Percentiles rank a stretch among this genome's conserved stretches.
Conservation (phyloP, 2,329 filamentous ascomycete species). For the Didymella sp. region DNA sequence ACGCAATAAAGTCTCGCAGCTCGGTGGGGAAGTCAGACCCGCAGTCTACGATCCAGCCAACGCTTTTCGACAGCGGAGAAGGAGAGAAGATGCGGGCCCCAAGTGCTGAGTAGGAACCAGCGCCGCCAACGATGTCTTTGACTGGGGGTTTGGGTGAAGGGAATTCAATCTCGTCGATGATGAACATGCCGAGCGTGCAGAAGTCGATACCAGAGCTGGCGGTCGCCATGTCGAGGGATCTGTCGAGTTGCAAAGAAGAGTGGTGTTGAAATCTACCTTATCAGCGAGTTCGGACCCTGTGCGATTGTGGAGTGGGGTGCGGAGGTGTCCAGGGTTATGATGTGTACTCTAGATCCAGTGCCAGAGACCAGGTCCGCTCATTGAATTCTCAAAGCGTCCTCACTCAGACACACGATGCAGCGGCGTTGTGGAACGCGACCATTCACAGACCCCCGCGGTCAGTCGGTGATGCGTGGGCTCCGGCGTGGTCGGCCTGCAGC, state of each 20-base stretch:
- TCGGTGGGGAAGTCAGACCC: constrained; percentile 83
- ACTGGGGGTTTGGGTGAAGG: constrained; percentile 71
- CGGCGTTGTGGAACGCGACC: constrained; percentile 1
- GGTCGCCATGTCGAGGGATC: neutral
- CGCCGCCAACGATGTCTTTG: constrained; percentile 83
- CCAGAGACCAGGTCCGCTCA: neutral
- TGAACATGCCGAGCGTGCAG: constrained; percentile 69
- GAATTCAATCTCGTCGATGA: constrained; percentile 87
- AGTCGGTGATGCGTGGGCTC: constrained; percentile 6
- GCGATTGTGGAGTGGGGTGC: neutral
- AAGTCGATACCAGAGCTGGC: constrained; percentile 56
- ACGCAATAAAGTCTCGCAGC: constrained; percentile 68
- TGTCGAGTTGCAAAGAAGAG: too few relatives aligned
- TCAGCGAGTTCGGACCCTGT: constrained; percentile 3
- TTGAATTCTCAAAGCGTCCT: neutral
- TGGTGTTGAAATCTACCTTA: neutral
- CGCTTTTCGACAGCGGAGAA: constrained; percentile 64
- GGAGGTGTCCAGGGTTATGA: neutral
- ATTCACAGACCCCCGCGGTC: constrained; percentile 17
- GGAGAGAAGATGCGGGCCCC: constrained; percentile 90
- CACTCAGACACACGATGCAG: constrained; percentile 1
- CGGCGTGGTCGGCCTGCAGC: constrained; percentile 9
- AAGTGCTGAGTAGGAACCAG: constrained; percentile 83
- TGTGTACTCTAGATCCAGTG: neutral
- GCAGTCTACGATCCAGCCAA: constrained; percentile 91